Percentiles rank a stretch among this genome's conserved stretches.
phyloP scores from a whole-genome alignment of 805 yeast species.

The Metschnikowia gruessii region DNA sequence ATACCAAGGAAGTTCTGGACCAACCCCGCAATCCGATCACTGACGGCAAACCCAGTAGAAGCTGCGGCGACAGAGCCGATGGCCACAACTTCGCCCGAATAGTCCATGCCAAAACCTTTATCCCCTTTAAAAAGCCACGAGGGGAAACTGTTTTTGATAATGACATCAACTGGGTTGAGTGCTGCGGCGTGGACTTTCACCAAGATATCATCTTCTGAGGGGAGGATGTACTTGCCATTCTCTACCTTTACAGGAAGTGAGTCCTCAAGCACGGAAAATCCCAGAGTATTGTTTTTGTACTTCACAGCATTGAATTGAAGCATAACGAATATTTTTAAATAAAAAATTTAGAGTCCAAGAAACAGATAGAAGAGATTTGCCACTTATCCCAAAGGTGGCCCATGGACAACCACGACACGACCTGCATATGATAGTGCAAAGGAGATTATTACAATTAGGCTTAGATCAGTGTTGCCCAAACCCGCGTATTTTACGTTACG shows the following conservation, averaged over 20 bases:
- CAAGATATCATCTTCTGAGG: slow-evolving; percentile 21
- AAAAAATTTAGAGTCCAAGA: too few species aligned
- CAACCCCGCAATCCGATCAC: slow-evolving; percentile 32
- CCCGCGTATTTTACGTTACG: too few species aligned
- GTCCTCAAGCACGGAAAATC: slow-evolving; percentile 15
- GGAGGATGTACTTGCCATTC: slow-evolving; percentile 12
- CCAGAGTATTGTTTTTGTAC: slow-evolving; percentile 17
- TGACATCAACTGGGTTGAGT: slow-evolving; percentile 34
- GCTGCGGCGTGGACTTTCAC: slow-evolving; percentile 33
- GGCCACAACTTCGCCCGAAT: slow-evolving; percentile 32
- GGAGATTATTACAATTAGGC: too few species aligned
- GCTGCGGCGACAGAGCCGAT: slow-evolving; percentile 28
- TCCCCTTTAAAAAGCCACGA: slow-evolving; percentile 14
- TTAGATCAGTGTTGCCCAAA: too few species aligned
- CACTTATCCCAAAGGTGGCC: too few species aligned
- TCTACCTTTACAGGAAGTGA: slow-evolving; percentile 13
- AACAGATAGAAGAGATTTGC: too few species aligned
- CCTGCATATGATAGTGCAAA: too few species aligned
- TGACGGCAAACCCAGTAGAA: slow-evolving; percentile 22
- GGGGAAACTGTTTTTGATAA: slow-evolving; percentile 20
- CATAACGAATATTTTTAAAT: too few species aligned
- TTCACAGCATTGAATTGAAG: slow-evolving; percentile 25
- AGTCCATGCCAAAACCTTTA: slow-evolving; percentile 33
- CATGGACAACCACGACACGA: too few species aligned
- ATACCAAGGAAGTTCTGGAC: slow-evolving; percentile 17